Evolutionary conservation across 352 stramenopile species (phyloP), one percentile per base, ranked within the genome.

Genomic region (Sclerospora graminicola): DNA sequence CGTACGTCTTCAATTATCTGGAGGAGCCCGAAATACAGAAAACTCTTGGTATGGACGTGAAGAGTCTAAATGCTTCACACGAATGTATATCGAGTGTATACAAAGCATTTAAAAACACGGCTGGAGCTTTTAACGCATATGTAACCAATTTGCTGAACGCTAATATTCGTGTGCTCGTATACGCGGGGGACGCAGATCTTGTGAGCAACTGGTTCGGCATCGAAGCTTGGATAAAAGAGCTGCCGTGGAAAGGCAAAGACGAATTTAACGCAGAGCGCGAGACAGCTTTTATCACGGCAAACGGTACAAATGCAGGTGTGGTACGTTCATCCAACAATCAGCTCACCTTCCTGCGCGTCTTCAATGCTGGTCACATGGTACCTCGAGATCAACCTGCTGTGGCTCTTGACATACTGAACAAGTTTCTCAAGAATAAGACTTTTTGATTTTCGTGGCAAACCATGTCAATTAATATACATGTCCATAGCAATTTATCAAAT

Each of bases 31-130:
- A 26, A 3, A 6, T 26, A 6, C 21, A 26, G 21, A 26, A 26
- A 26, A 7, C 21, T 3, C 21, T 26, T 26, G 21, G 21, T 26
- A 26, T 26, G 21, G 21, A 26, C 21, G 21, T 6, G 4, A 26
- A 26, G 21, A 26, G 21, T 26, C 4, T 6, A 26, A 26, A 26
- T 26, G 21, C 21, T 26, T 26, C 21, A 3, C 21, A 26, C 21
- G 21, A 64, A 28, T 46, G 51, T 26, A 57, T 18, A n/a, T 34
- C 52, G n/a, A 30, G 34, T n/a, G 28, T 59, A 34, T 98, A 92
- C 92, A 48, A 78, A 23, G 61, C 74, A 19, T 95, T 89, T 57
- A 97, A 97, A 60, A 80, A 73, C 47, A 68, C 82, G 2, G 82
- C 98, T 29, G 94, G 36, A 2, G 52, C 23, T 59, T 96, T 96